phyloP scores from a whole-genome alignment of 768 basidiomycete genomes.

The Kwoniella shandongensis region DNA sequence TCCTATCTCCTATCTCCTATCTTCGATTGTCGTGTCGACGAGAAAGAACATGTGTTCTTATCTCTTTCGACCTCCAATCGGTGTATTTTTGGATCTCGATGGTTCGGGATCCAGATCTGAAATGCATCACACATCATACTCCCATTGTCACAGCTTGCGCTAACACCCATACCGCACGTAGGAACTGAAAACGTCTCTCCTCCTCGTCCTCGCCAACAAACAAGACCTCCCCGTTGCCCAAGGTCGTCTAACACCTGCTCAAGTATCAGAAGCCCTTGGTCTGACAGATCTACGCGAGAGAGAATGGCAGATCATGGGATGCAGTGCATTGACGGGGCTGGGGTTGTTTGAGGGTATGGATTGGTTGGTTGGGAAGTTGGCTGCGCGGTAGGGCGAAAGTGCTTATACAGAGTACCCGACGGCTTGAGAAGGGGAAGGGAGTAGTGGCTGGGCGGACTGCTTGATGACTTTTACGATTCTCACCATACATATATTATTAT shows the following conservation, averaged over 20 bases:
- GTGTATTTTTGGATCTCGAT: too few relatives aligned
- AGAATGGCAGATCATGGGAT: constrained; percentile 53
- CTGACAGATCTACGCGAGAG: constrained; percentile 51
- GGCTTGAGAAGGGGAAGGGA: too few relatives aligned
- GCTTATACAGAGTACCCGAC: background rate
- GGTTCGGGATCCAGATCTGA: too few relatives aligned
- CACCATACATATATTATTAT: background rate
- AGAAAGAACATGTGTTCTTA: too few relatives aligned
- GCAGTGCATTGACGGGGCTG: constrained; percentile 47
- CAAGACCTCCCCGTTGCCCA: constrained; percentile 50
- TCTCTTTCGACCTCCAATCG: too few relatives aligned
- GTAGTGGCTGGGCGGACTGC: too few relatives aligned
- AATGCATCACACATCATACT: too few relatives aligned
- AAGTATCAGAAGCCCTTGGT: constrained; percentile 52
- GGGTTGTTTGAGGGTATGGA: constrained; percentile 52
- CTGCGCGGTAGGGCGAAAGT: background rate
- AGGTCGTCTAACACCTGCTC: constrained; percentile 48
- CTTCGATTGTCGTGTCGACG: too few relatives aligned
- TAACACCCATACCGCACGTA: constrained; percentile 3
- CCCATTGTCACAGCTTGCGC: background rate
- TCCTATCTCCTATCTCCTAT: too few relatives aligned
- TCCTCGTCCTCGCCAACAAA: constrained; percentile 53
- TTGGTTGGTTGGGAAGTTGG: constrained; percentile 49
- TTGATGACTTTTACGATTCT: constrained; percentile 1
- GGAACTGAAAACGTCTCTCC: constrained; percentile 41